Evolutionary conservation across 306 rosid species (phyloP), one percentile per base, ranked within the genome.

Genomic region (Sechiopsis laciniata): DNA sequence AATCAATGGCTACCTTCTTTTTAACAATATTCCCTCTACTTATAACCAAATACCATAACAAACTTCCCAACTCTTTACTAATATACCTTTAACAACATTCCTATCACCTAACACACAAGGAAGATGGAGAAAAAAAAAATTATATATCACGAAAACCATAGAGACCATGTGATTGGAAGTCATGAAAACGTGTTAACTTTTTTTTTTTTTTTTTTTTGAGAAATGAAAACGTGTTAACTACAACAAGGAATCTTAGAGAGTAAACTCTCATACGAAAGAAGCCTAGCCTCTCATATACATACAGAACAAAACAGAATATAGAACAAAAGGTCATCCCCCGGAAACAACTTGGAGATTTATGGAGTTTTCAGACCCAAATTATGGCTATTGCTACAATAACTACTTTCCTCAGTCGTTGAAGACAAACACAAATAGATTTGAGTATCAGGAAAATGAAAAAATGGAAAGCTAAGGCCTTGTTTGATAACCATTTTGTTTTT

Each of bases 201-300:
- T n/a, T n/a, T n/a, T n/a, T n/a, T n/a, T n/a, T n/a, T n/a, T n/a
- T n/a, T n/a, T n/a, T n/a, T n/a, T n/a, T n/a, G n/a, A n/a, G n/a
- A n/a, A n/a, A 29, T 51, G 59, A 16, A 45, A 48, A 7, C 0
- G 29, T 20, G 20, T 68, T 48, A 35, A 21, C 55, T 40, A 48
- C 1, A 14, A 19, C 15, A 5, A 20, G 37, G 8, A 68, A 2
- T 69, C 58, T 14, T 46, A 6, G 7, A 17, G 5, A 14, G 21
- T 13, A 48, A 22, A 22, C 15, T 64, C 16, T 21, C 29, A 24
- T 15, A 70, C 5, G 45, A 51, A 70, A 70, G 59, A 42, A 50
- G 45, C 11, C 74, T 5, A 22, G 45, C 22, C 59, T 69, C 74
- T 50, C 74, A 21, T 1, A 70, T 48, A 52, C 57, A 50, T 68